A percentile compares a stretch with the other conserved stretches of the same genome.
These are phyloP conservation scores for Mortierella polycephala DNA, from an alignment of 371 early-diverging fungal genomes.

Conservation along the genomic window DNA sequence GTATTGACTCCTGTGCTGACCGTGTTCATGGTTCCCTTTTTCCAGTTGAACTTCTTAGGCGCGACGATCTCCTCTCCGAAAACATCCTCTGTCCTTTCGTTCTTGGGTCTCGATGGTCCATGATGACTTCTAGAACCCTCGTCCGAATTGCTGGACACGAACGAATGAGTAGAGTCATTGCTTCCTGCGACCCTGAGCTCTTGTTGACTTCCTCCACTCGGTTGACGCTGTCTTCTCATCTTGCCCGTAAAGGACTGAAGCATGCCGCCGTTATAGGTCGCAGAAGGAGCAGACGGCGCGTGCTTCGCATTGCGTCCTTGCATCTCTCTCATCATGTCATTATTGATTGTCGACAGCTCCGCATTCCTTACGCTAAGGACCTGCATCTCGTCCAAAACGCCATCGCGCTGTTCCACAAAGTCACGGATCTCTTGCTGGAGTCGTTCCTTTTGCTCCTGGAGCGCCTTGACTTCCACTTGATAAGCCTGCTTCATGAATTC, in stretches of 20 bases:
- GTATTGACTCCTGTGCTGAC: slow-evolving; percentile 19
- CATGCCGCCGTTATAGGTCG: slow-evolving; percentile 10
- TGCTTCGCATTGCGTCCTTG: neutral
- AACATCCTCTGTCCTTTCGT: slow-evolving; percentile 38
- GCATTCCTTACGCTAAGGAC: slow-evolving; percentile 66
- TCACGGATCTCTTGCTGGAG: slow-evolving; percentile 39
- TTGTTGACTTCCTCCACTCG: slow-evolving; percentile 27
- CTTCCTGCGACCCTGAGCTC: slow-evolving; percentile 28
- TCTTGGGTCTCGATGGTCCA: slow-evolving; percentile 4
- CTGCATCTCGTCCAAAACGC: slow-evolving; percentile 62
- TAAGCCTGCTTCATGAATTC: slow-evolving; percentile 54
- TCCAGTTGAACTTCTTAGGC: slow-evolving; percentile 55
- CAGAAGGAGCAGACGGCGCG: slow-evolving; percentile 1
- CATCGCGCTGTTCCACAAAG: slow-evolving; percentile 48
- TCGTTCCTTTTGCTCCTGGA: slow-evolving; percentile 46
- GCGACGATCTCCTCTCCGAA: slow-evolving; percentile 40
- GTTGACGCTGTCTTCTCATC: slow-evolving; percentile 23
- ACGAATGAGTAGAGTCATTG: slow-evolving; percentile 39
- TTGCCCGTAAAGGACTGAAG: slow-evolving; percentile 25
- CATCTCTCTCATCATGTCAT: slow-evolving; percentile 61
- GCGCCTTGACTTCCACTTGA: slow-evolving; percentile 45
- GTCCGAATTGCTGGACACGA: slow-evolving; percentile 34
- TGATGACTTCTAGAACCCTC: slow-evolving; percentile 9
- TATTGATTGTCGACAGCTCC: slow-evolving; percentile 64
- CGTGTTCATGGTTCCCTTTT: slow-evolving; percentile 48